A percentile compares a stretch with the other conserved stretches of the same genome.
Evolutionary conservation across 129 eudicot genomes (phyloP).

Genomic region (Saussurea involucrata): DNA sequence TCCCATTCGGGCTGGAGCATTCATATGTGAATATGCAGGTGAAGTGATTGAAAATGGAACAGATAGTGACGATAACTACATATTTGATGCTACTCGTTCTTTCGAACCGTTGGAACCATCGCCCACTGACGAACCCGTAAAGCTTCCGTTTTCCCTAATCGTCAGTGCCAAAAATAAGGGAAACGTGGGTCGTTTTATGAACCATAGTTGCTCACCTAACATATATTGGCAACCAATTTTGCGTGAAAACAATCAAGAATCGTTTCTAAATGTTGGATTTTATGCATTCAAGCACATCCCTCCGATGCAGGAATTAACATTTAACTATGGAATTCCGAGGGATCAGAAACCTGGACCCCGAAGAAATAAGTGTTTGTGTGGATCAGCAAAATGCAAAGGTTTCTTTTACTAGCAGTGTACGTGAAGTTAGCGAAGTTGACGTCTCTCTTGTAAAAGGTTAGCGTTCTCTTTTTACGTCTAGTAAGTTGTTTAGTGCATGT

Average conservation of each 20-base stretch:
- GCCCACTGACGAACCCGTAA: slow-evolving; percentile 27
- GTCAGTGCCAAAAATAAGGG: slow-evolving; percentile 38
- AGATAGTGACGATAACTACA: slow-evolving; percentile 35
- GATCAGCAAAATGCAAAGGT: slow-evolving; percentile 45
- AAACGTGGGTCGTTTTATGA: slow-evolving; percentile 50
- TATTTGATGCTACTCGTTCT: slow-evolving; percentile 42
- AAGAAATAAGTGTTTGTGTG: slow-evolving; percentile 45
- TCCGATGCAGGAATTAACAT: slow-evolving; percentile 43
- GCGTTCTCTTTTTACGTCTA: slow-evolving; percentile 5
- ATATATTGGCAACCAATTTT: slow-evolving; percentile 46
- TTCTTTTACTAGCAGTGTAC: slow-evolving; percentile 26
- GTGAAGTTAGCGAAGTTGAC: slow-evolving; percentile 16
- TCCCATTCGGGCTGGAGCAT: slow-evolving; percentile 57
- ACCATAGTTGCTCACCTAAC: slow-evolving; percentile 49
- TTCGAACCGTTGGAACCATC: slow-evolving; percentile 42
- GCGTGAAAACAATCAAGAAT: slow-evolving; percentile 33
- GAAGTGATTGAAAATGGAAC: slow-evolving; percentile 36
- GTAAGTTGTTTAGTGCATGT: slow-evolving; percentile 22
- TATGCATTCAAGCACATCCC: slow-evolving; percentile 44
- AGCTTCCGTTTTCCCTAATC: slow-evolving; percentile 29
- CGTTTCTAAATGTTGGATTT: slow-evolving; percentile 37
- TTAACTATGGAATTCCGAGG: slow-evolving; percentile 36
- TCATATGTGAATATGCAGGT: slow-evolving; percentile 66
- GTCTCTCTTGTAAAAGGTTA: slow-evolving; percentile 30
- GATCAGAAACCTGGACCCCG: slow-evolving; percentile 24